Base-by-base conservation (phyloP, 495 filamentous ascomycete genomes). In the Penicillium malachiteum region DNA sequence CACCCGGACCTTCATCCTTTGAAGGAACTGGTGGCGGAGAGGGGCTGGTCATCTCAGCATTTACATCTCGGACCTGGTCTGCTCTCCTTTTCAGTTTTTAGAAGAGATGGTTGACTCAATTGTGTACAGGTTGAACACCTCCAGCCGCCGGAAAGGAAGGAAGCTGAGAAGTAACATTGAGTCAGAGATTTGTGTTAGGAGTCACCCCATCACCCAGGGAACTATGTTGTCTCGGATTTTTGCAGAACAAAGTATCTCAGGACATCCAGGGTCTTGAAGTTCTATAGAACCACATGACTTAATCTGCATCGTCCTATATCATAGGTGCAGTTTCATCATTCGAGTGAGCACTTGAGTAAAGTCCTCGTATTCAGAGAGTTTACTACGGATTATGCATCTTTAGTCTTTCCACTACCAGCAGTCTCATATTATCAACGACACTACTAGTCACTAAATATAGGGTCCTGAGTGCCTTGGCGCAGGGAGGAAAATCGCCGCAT, bases 171-270 rank as follows among this genome's bases (percentile, higher is more conserved):
- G 21, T 51, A 3, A 12, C 7, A 18, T 5, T 31, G 49, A 48
- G 47, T 48, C 55, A 47, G 48, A 21, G 55, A 47, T 26, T 50
- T 33, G 18, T 32, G 34, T 51, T 40, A 56, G 48, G 47, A 41
- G 48, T 53, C 45, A 42, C 48, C n/a, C 40, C 7, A 13, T 48
- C n/a, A 7, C 35, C 44, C 43, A 44, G 7, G 58, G 48, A 52
- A 52, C 1, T 37, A 50, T 31, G 16, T 8, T 21, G 17, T 50
- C 34, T 38, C 14, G 37, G 14, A 18, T 21, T 17, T 21, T 17
- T 43, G 8, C 3, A 16, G 40, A 43, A 18, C 7, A 26, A 0
- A 18, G 18, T 26, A 26, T 16, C 47, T 3, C 18, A 21, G 11
- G 14, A 13, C 9, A n/a, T 16, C 17, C 21, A n/a, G 9, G 26